These are phyloP conservation scores for Acanthamoeba polyphaga DNA, from an alignment of 208 protist genomes.

Conservation along the genomic window DNA sequence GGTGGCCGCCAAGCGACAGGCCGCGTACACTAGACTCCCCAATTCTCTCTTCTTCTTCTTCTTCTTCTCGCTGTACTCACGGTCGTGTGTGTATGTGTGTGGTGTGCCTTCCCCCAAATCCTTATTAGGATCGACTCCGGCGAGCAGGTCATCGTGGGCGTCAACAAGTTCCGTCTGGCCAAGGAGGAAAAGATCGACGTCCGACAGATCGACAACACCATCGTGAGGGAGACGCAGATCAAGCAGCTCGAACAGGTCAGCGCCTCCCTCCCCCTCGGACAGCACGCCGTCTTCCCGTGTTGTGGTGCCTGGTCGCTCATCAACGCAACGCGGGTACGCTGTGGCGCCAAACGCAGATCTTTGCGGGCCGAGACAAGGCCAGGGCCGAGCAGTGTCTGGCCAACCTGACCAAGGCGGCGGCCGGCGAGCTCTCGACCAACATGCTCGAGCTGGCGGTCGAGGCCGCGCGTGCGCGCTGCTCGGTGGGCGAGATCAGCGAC, in stretches of 20 bases:
- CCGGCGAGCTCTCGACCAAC: slow-evolving; percentile 89
- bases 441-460: slow-evolving; percentile 93
- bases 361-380: slow-evolving; percentile 87
- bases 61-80: not conserved
- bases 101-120: not conserved
- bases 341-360: slow-evolving; percentile 79
- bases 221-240: slow-evolving; percentile 92
- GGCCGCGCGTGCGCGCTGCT: slow-evolving; percentile 92
- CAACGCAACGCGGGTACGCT: too few species aligned
- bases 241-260: slow-evolving; percentile 79
- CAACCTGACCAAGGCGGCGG: slow-evolving; percentile 91
- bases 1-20: slow-evolving; percentile 94
- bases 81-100: not conserved
- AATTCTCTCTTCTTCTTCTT: not conserved
- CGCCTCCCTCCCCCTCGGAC: not conserved
- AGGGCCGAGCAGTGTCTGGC: slow-evolving; percentile 88
- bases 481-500: slow-evolving; percentile 96
- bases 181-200: slow-evolving; percentile 91
- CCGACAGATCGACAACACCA: slow-evolving; percentile 94
- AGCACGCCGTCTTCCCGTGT: too few species aligned
- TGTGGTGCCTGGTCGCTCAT: too few species aligned
- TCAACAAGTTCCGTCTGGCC: slow-evolving; percentile 95
- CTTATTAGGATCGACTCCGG: slow-evolving; percentile 91
- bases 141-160: slow-evolving; percentile 95
- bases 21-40: slow-evolving; percentile 82